A percentile compares a stretch with the other conserved stretches of the same genome.
These are phyloP conservation scores for Salisapilia sapeloensis DNA, from an alignment of 352 stramenopile genomes.

Conservation along the genomic window DNA sequence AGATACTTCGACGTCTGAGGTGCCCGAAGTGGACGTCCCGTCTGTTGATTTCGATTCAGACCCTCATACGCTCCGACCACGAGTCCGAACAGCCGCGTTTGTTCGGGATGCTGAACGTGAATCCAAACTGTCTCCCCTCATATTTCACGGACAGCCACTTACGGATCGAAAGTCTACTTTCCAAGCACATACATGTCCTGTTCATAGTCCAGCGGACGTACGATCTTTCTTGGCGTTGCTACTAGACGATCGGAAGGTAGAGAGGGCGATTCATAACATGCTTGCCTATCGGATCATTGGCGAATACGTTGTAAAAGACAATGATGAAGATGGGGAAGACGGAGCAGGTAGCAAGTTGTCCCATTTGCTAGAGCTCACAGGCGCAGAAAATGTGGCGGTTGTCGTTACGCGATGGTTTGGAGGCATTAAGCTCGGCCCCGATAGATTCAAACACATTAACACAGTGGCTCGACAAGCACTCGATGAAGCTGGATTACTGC, in stretches of 20 bases:
- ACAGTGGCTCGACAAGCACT: conserved; percentile 48
- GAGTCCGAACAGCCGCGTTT: conserved; percentile 36
- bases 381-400: conserved; percentile 65
- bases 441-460: conserved; percentile 80
- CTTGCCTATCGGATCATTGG: conserved; percentile 70
- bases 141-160: conserved; percentile 49
- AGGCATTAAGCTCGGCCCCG: conserved; percentile 65
- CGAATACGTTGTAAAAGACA: conserved; percentile 61
- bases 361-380: conserved; percentile 61
- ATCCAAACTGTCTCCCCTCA: conserved; percentile 22
- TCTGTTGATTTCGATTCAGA: conserved; percentile 25
- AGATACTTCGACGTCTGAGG: conserved; percentile 1
- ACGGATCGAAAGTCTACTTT: conserved; percentile 80
- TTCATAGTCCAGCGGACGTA: conserved; percentile 54
- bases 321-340: conserved; percentile 76
- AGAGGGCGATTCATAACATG: conserved; percentile 79
- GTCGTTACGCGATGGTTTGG: conserved; percentile 78
- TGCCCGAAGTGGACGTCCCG: conserved; percentile 2
- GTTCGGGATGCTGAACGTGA: conserved; percentile 42
- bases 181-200: conserved; percentile 38
- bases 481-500: conserved; percentile 50
- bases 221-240: conserved; percentile 60
- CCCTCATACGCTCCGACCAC: conserved; percentile 35
- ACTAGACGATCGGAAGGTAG: conserved; percentile 70
- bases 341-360: conserved; percentile 68